Evolutionary conservation across 371 early-diverging fungal species (phyloP).

Genomic region (Apophysomyces variabilis): DNA sequence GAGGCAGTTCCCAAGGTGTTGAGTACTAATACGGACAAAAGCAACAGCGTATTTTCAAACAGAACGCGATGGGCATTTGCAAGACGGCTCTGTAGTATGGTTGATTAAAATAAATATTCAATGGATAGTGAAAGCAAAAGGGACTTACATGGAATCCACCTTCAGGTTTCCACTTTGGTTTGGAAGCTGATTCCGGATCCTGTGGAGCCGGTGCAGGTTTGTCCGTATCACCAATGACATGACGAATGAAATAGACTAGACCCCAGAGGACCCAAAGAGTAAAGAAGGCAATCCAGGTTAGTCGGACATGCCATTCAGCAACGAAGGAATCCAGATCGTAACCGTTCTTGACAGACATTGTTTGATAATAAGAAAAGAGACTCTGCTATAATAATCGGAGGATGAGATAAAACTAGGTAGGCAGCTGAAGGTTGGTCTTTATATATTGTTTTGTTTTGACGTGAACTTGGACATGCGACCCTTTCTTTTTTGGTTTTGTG

Average conservation of each 20-base stretch:
- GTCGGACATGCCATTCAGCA: conserved; percentile 29
- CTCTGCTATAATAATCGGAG: not conserved
- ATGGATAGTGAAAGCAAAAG: not conserved
- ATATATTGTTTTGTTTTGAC: conserved; percentile 4
- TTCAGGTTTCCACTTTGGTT: conserved; percentile 14
- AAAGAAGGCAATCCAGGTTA: conserved; percentile 44
- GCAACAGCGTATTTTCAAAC: conserved; percentile 40
- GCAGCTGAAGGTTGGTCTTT: not conserved
- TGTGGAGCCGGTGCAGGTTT: conserved; percentile 29
- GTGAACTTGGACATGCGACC: not conserved
- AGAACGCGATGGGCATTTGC: conserved; percentile 35
- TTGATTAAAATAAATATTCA: not conserved
- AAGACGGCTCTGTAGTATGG: conserved; percentile 13
- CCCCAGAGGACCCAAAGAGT: conserved; percentile 40
- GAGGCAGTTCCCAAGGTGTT: conserved; percentile 53
- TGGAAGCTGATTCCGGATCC: conserved; percentile 25
- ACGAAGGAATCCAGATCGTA: conserved; percentile 24
- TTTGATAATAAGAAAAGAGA: not conserved
- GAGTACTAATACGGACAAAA: conserved; percentile 40
- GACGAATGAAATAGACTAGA: conserved; percentile 30
- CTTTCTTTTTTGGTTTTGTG: not conserved
- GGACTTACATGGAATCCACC: conserved; percentile 15
- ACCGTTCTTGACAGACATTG: conserved; percentile 1
- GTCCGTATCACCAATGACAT: conserved; percentile 21
- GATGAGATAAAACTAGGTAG: not conserved